Percentiles rank a stretch among this genome's conserved stretches.
Conservation (phyloP, 2,329 filamentous ascomycete species). For the Paracoccidioides brasiliensis region DNA sequence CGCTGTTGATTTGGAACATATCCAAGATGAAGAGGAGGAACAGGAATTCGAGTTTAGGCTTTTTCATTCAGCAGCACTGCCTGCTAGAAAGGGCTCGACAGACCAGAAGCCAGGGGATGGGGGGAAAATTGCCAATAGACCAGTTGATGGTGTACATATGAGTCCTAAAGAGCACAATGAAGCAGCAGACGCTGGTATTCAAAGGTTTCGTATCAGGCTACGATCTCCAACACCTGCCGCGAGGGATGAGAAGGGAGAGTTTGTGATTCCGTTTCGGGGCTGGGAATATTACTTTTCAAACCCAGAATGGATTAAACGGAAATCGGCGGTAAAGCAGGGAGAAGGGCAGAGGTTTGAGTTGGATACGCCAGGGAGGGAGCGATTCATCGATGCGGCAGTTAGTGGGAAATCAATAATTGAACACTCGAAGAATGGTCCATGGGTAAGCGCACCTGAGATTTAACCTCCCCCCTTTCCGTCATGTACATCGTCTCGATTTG, state of each 20-base stretch:
- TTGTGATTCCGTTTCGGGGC: constrained; percentile 29
- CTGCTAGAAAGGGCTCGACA: neutral
- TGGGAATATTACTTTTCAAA: constrained; percentile 32
- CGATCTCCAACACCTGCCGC: constrained; percentile 26
- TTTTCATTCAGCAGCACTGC: constrained; percentile 21
- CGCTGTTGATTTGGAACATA: neutral
- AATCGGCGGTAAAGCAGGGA: constrained; percentile 8
- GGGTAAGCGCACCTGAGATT: constrained; percentile 19
- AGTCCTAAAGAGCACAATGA: neutral
- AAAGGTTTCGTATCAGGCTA: constrained; percentile 28
- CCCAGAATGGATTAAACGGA: constrained; percentile 15
- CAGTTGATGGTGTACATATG: neutral
- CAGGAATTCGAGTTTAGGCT: constrained; percentile 33
- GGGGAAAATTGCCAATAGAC: neutral
- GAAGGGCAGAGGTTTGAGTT: neutral
- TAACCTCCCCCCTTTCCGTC: neutral
- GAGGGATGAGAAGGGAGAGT: constrained; percentile 21
- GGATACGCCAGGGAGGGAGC: neutral
- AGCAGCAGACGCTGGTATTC: constrained; percentile 12
- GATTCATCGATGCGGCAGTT: constrained; percentile 26
- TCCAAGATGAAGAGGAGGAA: constrained; percentile 21
- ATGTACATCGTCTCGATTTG: neutral
- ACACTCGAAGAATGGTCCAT: constrained; percentile 18
- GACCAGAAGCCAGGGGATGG: neutral
- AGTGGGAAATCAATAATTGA: constrained; percentile 21